Percentiles rank a stretch among this genome's conserved stretches.
phyloP scores from a whole-genome alignment of 78 protist species.

The Bigelowiella natans region DNA sequence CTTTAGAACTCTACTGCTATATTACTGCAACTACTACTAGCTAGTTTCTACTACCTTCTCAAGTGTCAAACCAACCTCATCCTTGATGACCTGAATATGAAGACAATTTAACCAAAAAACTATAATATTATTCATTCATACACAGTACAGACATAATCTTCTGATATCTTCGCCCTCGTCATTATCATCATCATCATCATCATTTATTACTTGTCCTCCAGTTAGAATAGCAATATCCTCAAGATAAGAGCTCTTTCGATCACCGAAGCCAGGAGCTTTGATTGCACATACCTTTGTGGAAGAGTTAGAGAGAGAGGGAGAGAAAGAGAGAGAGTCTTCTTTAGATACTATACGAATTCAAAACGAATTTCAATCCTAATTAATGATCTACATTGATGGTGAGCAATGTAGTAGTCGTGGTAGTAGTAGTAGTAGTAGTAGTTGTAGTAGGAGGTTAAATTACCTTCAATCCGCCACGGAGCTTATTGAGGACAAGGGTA shows the following conservation, averaged over 20 bases:
- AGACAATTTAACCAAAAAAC: neutral
- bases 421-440: neutral
- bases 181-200: too few relatives aligned
- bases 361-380: too few relatives aligned
- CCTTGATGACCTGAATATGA: neutral
- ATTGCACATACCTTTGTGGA: neutral
- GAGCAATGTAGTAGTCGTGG: neutral
- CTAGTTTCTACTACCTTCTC: too few relatives aligned
- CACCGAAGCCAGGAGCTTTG: conserved; percentile 31
- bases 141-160: conserved; percentile 1
- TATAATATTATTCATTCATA: neutral
- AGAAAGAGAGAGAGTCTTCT: too few relatives aligned
- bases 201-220: conserved; percentile 9
- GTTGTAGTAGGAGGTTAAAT: neutral
- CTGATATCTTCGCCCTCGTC: too few relatives aligned
- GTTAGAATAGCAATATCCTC: conserved; percentile 31
- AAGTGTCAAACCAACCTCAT: neutral
- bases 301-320: too few relatives aligned
- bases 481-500: conserved; percentile 36
- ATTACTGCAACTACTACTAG: too few relatives aligned
- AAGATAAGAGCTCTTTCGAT: conserved; percentile 5
- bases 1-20: too few relatives aligned
- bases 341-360: too few relatives aligned
- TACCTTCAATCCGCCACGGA: conserved; percentile 62
- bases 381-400: too few relatives aligned